These are phyloP conservation scores for Magnolia officinalis DNA, from an alignment of 164 flowering plant genomes.

Conservation along the genomic window DNA sequence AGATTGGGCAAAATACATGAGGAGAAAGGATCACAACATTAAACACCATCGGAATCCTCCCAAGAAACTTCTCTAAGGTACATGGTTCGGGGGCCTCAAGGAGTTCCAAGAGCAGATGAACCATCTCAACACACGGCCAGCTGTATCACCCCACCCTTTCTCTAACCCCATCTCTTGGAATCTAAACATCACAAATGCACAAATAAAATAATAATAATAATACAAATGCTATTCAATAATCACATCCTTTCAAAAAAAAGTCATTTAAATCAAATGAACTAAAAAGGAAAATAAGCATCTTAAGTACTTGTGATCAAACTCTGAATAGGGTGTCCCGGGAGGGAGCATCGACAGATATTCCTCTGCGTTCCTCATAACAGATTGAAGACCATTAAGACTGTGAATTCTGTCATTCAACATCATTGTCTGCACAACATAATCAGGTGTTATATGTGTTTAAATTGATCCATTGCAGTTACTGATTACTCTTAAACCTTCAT, in stretches of 20 bases:
- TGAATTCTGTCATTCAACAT: conserved; percentile 89
- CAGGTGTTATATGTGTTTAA: conserved; percentile 1
- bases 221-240: conserved; percentile 1
- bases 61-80: conserved; percentile 89
- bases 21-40: conserved; percentile 96
- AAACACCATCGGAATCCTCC: conserved; percentile 89
- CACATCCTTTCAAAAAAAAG: background rate
- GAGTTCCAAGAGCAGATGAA: conserved; percentile 76
- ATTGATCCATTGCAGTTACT: background rate
- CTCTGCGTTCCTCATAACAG: conserved; percentile 74
- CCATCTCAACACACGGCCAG: conserved; percentile 74
- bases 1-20: conserved; percentile 90
- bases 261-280: background rate
- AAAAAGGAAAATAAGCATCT: background rate
- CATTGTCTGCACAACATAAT: conserved; percentile 52
- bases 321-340: conserved; percentile 63
- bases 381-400: conserved; percentile 53
- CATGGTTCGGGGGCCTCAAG: conserved; percentile 95
- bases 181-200: conserved; percentile 6
- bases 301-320: conserved; percentile 54
- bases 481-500: background rate
- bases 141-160: conserved; percentile 97
- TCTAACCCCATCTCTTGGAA: conserved; percentile 92
- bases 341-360: conserved; percentile 53
- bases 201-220: background rate